Conservation (phyloP, 2,329 filamentous ascomycete genomes). For the Ophiosphaerella narmari region DNA sequence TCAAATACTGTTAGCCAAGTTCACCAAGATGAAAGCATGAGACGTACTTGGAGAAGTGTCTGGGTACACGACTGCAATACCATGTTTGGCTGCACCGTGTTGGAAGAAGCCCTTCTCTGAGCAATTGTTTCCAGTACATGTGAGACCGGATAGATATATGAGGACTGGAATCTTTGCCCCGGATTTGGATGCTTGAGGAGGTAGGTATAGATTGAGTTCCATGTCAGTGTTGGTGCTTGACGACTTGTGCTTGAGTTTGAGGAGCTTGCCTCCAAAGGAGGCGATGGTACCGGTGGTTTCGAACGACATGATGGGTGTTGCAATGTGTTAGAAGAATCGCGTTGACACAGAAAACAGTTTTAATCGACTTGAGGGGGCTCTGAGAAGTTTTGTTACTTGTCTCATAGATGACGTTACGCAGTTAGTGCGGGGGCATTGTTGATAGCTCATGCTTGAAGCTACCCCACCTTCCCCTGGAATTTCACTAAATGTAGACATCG, state of each 20-base stretch:
- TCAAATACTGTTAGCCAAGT: conserved; percentile 18
- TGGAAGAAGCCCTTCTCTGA: conserved; percentile 89
- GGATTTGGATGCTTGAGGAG: conserved; percentile 66
- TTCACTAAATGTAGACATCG: conserved; percentile 27
- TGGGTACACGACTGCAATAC: conserved; percentile 91
- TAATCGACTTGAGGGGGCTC: conserved; percentile 14
- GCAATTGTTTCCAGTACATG: conserved; percentile 86
- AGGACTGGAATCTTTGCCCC: conserved; percentile 75
- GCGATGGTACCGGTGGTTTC: conserved; percentile 87
- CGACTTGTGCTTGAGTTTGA: conserved; percentile 90
- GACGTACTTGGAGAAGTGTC: conserved; percentile 85
- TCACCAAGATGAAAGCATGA: not conserved
- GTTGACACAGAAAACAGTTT: conserved; percentile 13
- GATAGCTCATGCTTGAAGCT: conserved; percentile 27
- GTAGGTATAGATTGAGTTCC: conserved; percentile 90
- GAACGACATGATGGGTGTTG: conserved; percentile 63
- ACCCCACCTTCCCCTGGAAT: conserved; percentile 38
- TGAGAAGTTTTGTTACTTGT: conserved; percentile 29
- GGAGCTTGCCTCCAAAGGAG: conserved; percentile 90
- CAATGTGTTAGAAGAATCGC: conserved; percentile 15
- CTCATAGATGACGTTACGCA: conserved; percentile 37
- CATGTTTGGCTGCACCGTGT: conserved; percentile 74
- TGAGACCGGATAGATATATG: conserved; percentile 91
- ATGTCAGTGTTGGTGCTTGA: conserved; percentile 81
- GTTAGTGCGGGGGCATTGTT: conserved; percentile 35